These are phyloP conservation scores for Lophiotrema nucula DNA, from an alignment of 495 filamentous ascomycete species.

Conservation along the genomic window DNA sequence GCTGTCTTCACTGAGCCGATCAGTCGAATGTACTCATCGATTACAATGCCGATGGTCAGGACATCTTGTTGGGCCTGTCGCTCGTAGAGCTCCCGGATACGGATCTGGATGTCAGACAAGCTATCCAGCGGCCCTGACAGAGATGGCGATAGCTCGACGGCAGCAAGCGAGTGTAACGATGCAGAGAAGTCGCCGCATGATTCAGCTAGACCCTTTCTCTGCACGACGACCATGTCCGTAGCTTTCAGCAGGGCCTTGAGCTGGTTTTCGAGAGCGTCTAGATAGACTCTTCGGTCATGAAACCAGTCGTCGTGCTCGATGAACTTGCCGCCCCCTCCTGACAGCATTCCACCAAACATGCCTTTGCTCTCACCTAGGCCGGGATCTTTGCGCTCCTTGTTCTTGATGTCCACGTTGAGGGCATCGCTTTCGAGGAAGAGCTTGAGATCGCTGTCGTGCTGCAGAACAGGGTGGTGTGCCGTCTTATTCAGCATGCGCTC, in stretches of 20 bases:
- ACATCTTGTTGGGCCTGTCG: conserved; percentile 97
- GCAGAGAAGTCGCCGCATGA: conserved; percentile 88
- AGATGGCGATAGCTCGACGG: conserved; percentile 84
- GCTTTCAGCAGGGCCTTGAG: conserved; percentile 91
- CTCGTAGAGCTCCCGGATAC: conserved; percentile 91
- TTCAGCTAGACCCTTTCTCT: conserved; percentile 89
- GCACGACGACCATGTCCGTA: conserved; percentile 85
- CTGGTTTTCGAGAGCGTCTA: conserved; percentile 92
- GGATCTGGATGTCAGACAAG: conserved; percentile 86
- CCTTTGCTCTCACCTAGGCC: conserved; percentile 87
- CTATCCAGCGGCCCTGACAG: conserved; percentile 85
- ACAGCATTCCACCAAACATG: conserved; percentile 77
- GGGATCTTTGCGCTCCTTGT: conserved; percentile 90
- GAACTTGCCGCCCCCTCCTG: conserved; percentile 75
- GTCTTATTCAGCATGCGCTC: conserved; percentile 98
- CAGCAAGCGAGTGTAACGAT: conserved; percentile 83
- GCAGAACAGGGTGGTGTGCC: conserved; percentile 82
- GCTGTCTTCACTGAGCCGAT: conserved; percentile 91
- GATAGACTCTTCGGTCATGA: conserved; percentile 89
- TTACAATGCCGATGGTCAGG: conserved; percentile 91
- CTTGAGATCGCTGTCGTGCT: conserved; percentile 91
- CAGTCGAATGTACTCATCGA: conserved; percentile 95
- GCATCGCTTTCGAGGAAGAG: conserved; percentile 94
- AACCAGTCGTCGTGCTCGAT: conserved; percentile 99
- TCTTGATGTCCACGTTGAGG: conserved; percentile 94